Base-by-base conservation (phyloP, 2,329 filamentous ascomycete species). In the Verticillium longisporum region DNA sequence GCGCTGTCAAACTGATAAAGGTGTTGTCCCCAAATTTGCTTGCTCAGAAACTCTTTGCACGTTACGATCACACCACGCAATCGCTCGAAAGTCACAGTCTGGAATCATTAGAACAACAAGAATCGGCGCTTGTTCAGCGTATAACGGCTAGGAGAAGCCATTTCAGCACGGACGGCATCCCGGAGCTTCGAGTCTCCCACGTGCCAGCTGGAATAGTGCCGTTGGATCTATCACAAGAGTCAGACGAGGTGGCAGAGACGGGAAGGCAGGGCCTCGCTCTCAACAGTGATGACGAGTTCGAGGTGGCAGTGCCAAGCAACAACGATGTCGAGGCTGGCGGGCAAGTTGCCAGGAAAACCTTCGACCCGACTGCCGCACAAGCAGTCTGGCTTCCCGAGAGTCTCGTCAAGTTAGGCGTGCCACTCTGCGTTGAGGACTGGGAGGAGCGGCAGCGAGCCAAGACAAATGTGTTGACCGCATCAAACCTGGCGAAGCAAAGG, bases 1-100 rank as follows among this genome's bases (percentile, higher is more conserved):
- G 93, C 0, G 92, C 93, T 15, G 84, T 89, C 69, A 96, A 97
- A 69, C 90, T 97, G 63, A 87, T 97, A 33, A 85, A 88, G 14
- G 88, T 90, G 33, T 77, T 98, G 11, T 89, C 92, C 0, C 90
- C 92, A 11, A 87, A 88, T 7, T 75, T 98, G 1, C 78, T 98
- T 2, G 80, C 86, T 14, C 84, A 83, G 63, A 86, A 83, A 63
- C 78, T 87, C 65, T 72, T 79, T 65, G 64, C 74, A 72, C 60
- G 78, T 70, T 26, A 50, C 9, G 18, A 26, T 18, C 9, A 26
- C 21, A 62, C 74, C 71, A 32, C 72, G 70, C 66, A 72, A 10
- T 5, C 57, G 13, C 63, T 62, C 1, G 59, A 66, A 53, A 60
- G 54, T 9, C 60, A 61, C 18, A 50, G 57, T 11, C 41, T 21